Evolutionary conservation across 352 stramenopile species (phyloP), one percentile per base, ranked within the genome.

Genomic region (Phytopythium boreale): DNA sequence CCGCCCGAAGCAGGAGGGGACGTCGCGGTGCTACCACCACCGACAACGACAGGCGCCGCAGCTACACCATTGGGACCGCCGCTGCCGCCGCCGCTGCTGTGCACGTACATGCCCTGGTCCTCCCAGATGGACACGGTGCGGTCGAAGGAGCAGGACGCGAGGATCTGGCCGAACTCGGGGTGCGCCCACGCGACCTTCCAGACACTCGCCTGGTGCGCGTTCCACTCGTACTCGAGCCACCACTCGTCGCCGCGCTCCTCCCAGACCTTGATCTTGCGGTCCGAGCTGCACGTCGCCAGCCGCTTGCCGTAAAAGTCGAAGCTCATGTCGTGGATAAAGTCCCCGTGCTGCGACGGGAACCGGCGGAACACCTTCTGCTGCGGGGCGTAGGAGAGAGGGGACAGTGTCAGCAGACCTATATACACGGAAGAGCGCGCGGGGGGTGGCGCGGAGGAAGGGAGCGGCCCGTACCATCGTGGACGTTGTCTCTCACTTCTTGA

Each of bases 111-210:
- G 53, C 84, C 79, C 61, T 93, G 80, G 75, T 98, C 96, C 71
- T 99, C 94, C 95, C 96, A 98, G 47, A 99, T 92, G 31, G 91
- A 96, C 20, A 97, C 93, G 24, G 94, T 96, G 63, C 96, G 85
- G 74, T 98, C 92, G 51, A 96, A 95, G 46, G 92, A 89, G 73
- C 90, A 98, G 9, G 93, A 98, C 56, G 96, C 96, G 49, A 99
- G 62, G 64, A 98, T 90, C 80, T 98, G 90, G 55, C 96, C 96
- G 75, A 98, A 99, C 79, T 98, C 94, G 0, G 96, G 95, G 70
- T 99, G 94, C 0, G 90, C 93, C 95, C 95, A 99, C 55, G 83
- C 88, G 50, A 99, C 74, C 68, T 96, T 97, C 79, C 88, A 98
- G 10, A 99, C 93, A 29, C 90, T 90, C 12, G 90, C 93, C 67